Conservation (phyloP, 2,329 filamentous ascomycete genomes). For the Hymenoscyphus salicellus region DNA sequence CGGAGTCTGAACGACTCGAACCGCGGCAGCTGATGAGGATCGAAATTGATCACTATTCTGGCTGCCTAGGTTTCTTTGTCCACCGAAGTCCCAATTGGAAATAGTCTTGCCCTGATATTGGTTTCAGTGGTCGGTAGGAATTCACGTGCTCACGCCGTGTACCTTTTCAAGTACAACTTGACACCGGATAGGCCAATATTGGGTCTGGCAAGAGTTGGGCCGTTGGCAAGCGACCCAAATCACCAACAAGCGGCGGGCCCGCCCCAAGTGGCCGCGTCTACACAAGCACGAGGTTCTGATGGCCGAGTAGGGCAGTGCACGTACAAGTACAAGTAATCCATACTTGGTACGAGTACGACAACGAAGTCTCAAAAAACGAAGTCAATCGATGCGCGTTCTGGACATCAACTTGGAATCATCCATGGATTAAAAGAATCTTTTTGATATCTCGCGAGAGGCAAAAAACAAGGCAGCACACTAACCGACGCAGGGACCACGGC, state of each 20-base stretch:
- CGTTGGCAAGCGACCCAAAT: neutral
- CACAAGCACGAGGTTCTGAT: neutral
- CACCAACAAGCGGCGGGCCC: neutral
- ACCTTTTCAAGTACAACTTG: neutral
- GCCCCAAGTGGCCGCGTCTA: neutral
- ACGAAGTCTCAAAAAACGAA: neutral
- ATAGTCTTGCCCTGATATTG: neutral
- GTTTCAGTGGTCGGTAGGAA: neutral
- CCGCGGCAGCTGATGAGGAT: neutral
- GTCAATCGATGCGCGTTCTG: neutral
- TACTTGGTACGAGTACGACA: neutral
- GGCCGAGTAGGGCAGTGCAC: neutral
- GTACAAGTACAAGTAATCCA: neutral
- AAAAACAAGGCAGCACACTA: slow-evolving; percentile 1
- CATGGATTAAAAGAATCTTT: neutral
- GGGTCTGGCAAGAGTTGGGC: neutral
- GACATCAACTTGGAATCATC: neutral
- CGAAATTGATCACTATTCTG: neutral
- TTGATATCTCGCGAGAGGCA: neutral
- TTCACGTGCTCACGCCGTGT: neutral
- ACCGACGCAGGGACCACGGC: neutral
- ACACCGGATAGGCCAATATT: neutral
- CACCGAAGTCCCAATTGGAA: neutral
- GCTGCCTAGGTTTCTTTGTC: neutral
- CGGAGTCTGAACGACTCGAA: neutral